A percentile compares a stretch with the other conserved stretches of the same genome.
These are phyloP conservation scores for Pseudozyma tsukubaensis DNA, from an alignment of 1,284 basidiomycete species.

Conservation along the genomic window DNA sequence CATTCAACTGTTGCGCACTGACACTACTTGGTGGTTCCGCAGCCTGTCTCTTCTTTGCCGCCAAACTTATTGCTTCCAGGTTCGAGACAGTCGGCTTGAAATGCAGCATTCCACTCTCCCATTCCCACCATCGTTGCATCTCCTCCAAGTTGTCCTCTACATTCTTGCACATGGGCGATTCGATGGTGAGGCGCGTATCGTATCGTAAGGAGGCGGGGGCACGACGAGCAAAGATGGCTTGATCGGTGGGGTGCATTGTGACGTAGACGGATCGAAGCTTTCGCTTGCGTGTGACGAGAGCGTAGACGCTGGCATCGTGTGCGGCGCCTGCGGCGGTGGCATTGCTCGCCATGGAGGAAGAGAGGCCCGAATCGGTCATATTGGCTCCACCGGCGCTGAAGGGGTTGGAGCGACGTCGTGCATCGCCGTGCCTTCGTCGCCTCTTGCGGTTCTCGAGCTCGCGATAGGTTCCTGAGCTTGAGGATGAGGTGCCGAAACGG, in stretches of 20 bases:
- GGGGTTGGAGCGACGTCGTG: slow-evolving; percentile 41
- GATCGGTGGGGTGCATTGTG: slow-evolving; percentile 45
- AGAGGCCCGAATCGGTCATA: slow-evolving; percentile 37
- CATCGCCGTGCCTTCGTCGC: slow-evolving; percentile 32
- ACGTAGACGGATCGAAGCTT: slow-evolving; percentile 49
- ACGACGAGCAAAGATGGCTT: slow-evolving; percentile 50
- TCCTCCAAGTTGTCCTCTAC: slow-evolving; percentile 48
- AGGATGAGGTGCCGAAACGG: slow-evolving; percentile 35
- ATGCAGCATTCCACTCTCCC: slow-evolving; percentile 47
- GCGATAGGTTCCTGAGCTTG: slow-evolving; percentile 43
- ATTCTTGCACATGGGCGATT: slow-evolving; percentile 42
- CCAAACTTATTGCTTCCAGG: slow-evolving; percentile 39
- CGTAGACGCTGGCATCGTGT: slow-evolving; percentile 43
- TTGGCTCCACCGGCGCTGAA: slow-evolving; percentile 27
- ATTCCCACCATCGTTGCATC: slow-evolving; percentile 55
- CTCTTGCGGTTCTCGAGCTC: slow-evolving; percentile 41
- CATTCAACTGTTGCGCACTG: slow-evolving; percentile 47
- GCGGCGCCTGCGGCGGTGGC: slow-evolving; percentile 16
- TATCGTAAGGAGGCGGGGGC: slow-evolving; percentile 39
- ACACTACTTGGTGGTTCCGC: slow-evolving; percentile 28
- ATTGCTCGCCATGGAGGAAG: slow-evolving; percentile 30
- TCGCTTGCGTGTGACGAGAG: slow-evolving; percentile 47
- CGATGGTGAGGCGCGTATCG: slow-evolving; percentile 45
- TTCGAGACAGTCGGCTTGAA: slow-evolving; percentile 52
- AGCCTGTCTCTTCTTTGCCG: slow-evolving; percentile 34